A percentile compares a stretch with the other conserved stretches of the same genome.
phyloP scores from a whole-genome alignment of 768 basidiomycete genomes.

The Boletus pseudo-olivaceus region DNA sequence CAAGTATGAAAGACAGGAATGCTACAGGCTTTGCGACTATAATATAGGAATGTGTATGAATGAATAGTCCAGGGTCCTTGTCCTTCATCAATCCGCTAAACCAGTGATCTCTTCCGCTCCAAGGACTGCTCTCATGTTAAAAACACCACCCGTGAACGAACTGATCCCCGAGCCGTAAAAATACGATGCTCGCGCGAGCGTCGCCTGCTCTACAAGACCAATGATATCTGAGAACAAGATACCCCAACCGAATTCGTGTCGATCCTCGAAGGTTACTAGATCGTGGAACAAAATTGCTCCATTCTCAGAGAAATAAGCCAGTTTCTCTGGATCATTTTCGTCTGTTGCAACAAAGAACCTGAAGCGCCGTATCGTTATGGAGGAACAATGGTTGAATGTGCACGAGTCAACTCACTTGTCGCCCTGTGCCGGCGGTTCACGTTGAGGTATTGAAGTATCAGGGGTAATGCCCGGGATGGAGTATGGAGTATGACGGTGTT shows the following conservation, averaged over 20 bases:
- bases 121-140: constrained; percentile 35
- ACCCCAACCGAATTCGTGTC: constrained; percentile 37
- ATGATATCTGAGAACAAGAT: constrained; percentile 39
- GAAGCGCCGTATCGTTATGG: background rate
- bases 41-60: constrained; percentile 1
- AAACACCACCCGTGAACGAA: constrained; percentile 38
- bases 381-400: background rate
- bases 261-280: constrained; percentile 38
- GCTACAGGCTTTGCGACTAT: background rate
- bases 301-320: constrained; percentile 28
- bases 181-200: constrained; percentile 33
- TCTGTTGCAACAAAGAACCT: constrained; percentile 37
- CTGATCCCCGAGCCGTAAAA: constrained; percentile 39
- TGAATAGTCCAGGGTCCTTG: background rate
- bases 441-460: constrained; percentile 9
- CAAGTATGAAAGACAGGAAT: constrained; percentile 4
- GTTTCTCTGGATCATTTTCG: constrained; percentile 32
- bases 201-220: constrained; percentile 39
- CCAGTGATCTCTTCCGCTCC: constrained; percentile 32
- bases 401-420: constrained; percentile 14
- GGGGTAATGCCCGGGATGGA: constrained; percentile 14
- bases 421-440: constrained; percentile 14
- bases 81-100: constrained; percentile 32
- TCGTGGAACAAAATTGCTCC: constrained; percentile 39
- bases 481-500: constrained; percentile 13